phyloP scores from a whole-genome alignment of 176 grass and related monocot species.

The Otatea glauca region DNA sequence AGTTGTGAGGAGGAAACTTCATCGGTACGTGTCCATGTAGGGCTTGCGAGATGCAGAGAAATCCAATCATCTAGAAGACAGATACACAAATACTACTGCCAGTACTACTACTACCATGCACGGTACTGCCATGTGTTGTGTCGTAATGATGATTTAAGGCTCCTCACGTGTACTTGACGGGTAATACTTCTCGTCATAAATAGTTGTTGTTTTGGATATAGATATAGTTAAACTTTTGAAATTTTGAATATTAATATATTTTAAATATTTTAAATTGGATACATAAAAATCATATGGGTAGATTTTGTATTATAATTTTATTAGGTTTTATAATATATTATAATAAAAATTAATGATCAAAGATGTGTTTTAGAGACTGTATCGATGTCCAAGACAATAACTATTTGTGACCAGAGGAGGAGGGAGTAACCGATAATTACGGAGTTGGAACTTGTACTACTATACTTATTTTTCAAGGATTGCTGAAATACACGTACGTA shows the following conservation, averaged over 20 bases:
- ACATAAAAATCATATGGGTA: no score
- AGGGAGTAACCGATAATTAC: background rate
- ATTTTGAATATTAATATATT: no score
- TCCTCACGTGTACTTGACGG: constrained; percentile 14
- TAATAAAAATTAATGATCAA: no score
- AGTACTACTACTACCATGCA: background rate
- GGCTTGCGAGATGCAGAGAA: background rate
- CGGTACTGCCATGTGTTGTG: constrained; percentile 38
- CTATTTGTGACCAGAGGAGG: no score
- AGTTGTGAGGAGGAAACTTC: background rate
- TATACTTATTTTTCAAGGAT: background rate
- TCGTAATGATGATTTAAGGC: constrained; percentile 41
- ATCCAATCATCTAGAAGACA: background rate
- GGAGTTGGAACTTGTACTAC: background rate
- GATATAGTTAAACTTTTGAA: no score
- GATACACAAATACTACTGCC: background rate
- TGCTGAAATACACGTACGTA: background rate
- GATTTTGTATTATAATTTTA: no score
- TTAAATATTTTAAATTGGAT: no score
- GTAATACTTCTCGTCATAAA: no score
- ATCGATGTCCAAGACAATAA: no score
- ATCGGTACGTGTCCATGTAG: background rate
- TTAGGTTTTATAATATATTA: no score
- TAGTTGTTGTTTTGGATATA: no score
- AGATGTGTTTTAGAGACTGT: no score